phyloP scores from a whole-genome alignment of 2,329 filamentous ascomycete species.

The Talaromyces islandicus region DNA sequence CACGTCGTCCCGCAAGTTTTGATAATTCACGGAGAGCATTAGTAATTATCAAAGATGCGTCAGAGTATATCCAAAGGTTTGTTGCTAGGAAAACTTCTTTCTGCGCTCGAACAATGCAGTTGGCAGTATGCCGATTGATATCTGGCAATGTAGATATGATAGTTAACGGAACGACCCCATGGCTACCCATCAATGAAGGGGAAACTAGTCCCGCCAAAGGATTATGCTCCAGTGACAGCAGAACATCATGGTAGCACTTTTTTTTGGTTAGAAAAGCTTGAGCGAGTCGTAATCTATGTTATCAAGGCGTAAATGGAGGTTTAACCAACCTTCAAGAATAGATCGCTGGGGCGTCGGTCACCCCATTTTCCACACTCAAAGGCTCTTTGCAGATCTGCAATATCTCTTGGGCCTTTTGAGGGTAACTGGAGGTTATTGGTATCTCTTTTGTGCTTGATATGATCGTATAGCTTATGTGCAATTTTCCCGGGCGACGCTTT shows the following conservation, averaged over 20 bases:
- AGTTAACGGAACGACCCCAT: conserved; percentile 61
- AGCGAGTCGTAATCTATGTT: not conserved
- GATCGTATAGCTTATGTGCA: conserved; percentile 51
- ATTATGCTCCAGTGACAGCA: conserved; percentile 38
- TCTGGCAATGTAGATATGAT: conserved; percentile 66
- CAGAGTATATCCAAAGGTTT: conserved; percentile 68
- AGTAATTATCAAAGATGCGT: conserved; percentile 61
- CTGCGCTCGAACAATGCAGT: conserved; percentile 66
- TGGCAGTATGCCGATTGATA: conserved; percentile 67
- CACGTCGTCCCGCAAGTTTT: conserved; percentile 53
- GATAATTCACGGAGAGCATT: conserved; percentile 66
- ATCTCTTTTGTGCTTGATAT: conserved; percentile 17
- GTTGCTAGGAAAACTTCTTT: conserved; percentile 69
- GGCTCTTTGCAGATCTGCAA: conserved; percentile 49
- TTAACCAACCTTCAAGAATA: conserved; percentile 56
- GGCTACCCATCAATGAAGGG: conserved; percentile 54
- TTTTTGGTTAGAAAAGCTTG: not conserved
- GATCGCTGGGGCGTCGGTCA: conserved; percentile 53
- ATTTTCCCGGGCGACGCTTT: conserved; percentile 48
- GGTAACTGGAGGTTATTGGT: conserved; percentile 19
- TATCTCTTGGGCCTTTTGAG: conserved; percentile 15
- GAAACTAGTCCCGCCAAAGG: conserved; percentile 47
- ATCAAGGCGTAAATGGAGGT: not conserved
- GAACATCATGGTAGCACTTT: conserved; percentile 60
- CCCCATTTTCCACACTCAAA: conserved; percentile 64